These are phyloP conservation scores for Aquilaria malaccensis DNA, from an alignment of 345 rosid genomes.

Conservation along the genomic window DNA sequence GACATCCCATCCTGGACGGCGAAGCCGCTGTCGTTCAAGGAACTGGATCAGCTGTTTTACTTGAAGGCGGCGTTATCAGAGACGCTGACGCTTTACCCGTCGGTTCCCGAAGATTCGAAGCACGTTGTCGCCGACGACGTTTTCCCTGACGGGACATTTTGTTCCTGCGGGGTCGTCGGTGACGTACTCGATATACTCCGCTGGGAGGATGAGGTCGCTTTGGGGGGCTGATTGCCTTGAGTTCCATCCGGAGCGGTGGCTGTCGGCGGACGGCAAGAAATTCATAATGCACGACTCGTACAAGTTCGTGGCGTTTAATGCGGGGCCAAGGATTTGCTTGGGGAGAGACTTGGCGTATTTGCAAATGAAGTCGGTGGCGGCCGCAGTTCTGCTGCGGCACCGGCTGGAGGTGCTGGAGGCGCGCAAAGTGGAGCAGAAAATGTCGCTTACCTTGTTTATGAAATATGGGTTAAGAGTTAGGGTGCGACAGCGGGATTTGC, in stretches of 20 bases:
- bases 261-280: conserved; percentile 44
- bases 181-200: conserved; percentile 80
- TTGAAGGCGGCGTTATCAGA: conserved; percentile 87
- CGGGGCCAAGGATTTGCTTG: conserved; percentile 83
- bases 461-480: conserved; percentile 68
- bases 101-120: conserved; percentile 92
- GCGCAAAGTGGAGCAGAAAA: conserved; percentile 91
- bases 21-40: conserved; percentile 70
- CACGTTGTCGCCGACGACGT: conserved; percentile 68
- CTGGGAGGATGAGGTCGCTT: conserved; percentile 78
- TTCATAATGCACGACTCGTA: conserved; percentile 61
- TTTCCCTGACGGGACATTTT: conserved; percentile 80
- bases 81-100: conserved; percentile 81
- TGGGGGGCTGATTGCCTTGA: conserved; percentile 96
- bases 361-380: conserved; percentile 87
- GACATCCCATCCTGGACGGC: conserved; percentile 53
- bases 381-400: conserved; percentile 70
- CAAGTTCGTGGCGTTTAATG: conserved; percentile 87
- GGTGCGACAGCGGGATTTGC: conserved; percentile 53
- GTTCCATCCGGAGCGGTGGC: conserved; percentile 82
- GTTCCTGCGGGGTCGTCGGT: conserved; percentile 92
- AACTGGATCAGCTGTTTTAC: conserved; percentile 61
- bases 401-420: conserved; percentile 57
- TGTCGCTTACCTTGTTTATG: conserved; percentile 93
- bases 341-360: conserved; percentile 86